Evolutionary conservation across 1,284 basidiomycete species (phyloP).

Genomic region (Leccinum cinnamomeum): DNA sequence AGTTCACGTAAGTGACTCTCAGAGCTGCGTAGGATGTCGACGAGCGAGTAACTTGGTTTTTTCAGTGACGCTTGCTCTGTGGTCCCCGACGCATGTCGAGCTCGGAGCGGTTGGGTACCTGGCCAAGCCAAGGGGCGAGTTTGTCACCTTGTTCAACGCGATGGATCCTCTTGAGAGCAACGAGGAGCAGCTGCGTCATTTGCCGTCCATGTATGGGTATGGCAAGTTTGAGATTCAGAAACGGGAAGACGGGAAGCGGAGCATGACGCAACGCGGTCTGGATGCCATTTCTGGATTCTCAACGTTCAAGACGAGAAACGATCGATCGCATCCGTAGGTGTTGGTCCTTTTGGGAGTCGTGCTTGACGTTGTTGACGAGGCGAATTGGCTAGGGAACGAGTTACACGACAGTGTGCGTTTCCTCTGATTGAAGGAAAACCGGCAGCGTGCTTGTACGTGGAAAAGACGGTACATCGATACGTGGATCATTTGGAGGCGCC

Average conservation of each 20-base stretch:
- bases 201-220: conserved; percentile 57
- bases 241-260: conserved; percentile 53
- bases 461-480: conserved; percentile 67
- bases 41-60: not conserved
- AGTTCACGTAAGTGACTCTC: conserved; percentile 51
- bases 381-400: conserved; percentile 39
- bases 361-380: conserved; percentile 8
- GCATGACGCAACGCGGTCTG: conserved; percentile 51
- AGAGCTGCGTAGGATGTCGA: conserved; percentile 8
- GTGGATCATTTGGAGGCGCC: conserved; percentile 56
- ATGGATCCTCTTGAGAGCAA: conserved; percentile 40
- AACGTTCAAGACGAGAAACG: conserved; percentile 41
- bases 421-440: conserved; percentile 63
- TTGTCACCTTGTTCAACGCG: conserved; percentile 70
- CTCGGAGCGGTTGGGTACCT: conserved; percentile 76
- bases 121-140: conserved; percentile 56
- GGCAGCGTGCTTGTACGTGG: conserved; percentile 63
- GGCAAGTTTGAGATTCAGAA: conserved; percentile 47
- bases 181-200: conserved; percentile 31
- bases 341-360: not conserved
- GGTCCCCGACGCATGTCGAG: conserved; percentile 59
- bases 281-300: conserved; percentile 58
- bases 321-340: conserved; percentile 39
- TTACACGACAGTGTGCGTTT: conserved; percentile 57
- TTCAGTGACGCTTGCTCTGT: conserved; percentile 68